A percentile compares a stretch with the other conserved stretches of the same genome.
These are phyloP conservation scores for Sarocladiaceae sp. DNA, from an alignment of 2,329 filamentous ascomycete species.

Conservation along the genomic window DNA sequence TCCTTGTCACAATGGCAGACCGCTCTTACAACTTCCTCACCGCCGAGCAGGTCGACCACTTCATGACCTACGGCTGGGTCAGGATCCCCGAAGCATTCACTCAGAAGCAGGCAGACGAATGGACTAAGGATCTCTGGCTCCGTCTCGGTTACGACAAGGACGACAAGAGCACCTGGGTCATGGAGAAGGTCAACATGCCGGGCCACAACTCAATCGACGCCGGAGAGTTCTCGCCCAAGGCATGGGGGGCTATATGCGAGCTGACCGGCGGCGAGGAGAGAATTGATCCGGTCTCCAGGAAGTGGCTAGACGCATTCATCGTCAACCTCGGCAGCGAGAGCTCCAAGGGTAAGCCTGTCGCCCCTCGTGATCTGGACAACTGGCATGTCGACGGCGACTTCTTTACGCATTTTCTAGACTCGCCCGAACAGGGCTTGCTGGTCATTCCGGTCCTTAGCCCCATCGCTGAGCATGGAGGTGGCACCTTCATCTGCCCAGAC, in stretches of 20 bases:
- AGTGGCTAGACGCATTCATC: slow-evolving; percentile 63
- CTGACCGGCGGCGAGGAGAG: slow-evolving; percentile 58
- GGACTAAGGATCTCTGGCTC: slow-evolving; percentile 48
- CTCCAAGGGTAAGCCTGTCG: slow-evolving; percentile 40
- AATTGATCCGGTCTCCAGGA: slow-evolving; percentile 52
- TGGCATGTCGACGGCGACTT: slow-evolving; percentile 73
- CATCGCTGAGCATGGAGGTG: slow-evolving; percentile 53
- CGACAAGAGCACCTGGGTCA: slow-evolving; percentile 59
- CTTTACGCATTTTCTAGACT: slow-evolving; percentile 66
- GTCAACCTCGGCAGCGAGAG: slow-evolving; percentile 59
- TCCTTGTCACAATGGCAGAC: not conserved
- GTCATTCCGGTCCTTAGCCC: slow-evolving; percentile 64
- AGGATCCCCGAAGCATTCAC: slow-evolving; percentile 14
- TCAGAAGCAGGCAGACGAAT: slow-evolving; percentile 25
- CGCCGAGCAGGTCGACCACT: slow-evolving; percentile 21
- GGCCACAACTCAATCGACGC: slow-evolving; percentile 48
- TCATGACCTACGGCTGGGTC: slow-evolving; percentile 32
- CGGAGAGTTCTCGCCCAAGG: slow-evolving; percentile 53
- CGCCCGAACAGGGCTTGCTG: slow-evolving; percentile 60
- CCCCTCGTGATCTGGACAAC: slow-evolving; percentile 44
- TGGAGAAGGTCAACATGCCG: slow-evolving; percentile 58
- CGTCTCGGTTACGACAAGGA: slow-evolving; percentile 57
- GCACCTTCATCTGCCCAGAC: slow-evolving; percentile 54
- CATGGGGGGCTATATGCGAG: slow-evolving; percentile 61
- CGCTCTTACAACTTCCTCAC: slow-evolving; percentile 1